These are phyloP conservation scores for Marchantia paleacea DNA, from an alignment of 225 moss, liverwort and hornwort species.

Conservation along the genomic window DNA sequence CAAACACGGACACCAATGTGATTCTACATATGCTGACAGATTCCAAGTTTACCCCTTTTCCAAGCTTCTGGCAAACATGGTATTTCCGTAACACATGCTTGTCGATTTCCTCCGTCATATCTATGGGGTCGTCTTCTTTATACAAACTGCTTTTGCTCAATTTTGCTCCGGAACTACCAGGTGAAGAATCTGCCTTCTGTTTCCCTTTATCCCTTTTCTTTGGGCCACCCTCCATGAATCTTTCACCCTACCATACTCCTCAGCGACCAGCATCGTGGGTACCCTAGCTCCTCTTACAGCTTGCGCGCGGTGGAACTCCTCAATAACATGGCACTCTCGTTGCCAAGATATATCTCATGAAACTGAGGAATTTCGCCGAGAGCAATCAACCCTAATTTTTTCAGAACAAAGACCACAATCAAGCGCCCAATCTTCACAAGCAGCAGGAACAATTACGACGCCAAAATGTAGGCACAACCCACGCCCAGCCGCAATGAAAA, in stretches of 20 bases:
- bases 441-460: too few species aligned
- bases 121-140: background rate
- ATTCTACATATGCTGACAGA: background rate
- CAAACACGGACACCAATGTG: background rate
- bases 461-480: too few species aligned
- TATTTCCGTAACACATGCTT: conserved; percentile 54
- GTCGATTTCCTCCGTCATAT: conserved; percentile 56
- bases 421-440: too few species aligned
- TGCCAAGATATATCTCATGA: background rate
- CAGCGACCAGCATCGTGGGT: background rate
- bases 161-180: background rate
- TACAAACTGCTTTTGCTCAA: background rate
- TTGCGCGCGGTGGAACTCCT: background rate
- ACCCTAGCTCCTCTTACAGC: background rate
- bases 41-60: conserved; percentile 43
- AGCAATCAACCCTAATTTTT: too few species aligned
- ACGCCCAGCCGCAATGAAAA: too few species aligned
- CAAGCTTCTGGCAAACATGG: conserved; percentile 54
- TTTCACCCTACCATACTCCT: conserved; percentile 2
- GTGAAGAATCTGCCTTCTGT: conserved; percentile 10
- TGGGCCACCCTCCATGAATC: conserved; percentile 14
- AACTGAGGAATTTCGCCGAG: background rate
- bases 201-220: conserved; percentile 18
- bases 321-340: background rate
- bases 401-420: too few species aligned